phyloP scores from a whole-genome alignment of 169 alveolate species.

The Theileria annulata region DNA sequence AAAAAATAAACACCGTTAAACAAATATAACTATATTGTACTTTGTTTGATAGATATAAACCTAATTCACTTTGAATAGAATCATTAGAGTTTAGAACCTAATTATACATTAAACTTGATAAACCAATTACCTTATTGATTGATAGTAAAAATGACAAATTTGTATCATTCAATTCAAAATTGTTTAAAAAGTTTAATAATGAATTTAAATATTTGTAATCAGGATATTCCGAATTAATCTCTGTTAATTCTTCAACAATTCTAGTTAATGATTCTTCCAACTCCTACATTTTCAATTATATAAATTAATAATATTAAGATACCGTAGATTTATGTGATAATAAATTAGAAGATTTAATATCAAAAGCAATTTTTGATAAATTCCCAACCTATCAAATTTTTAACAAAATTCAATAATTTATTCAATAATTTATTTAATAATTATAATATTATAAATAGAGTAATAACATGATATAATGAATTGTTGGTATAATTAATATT shows the following conservation, averaged over 20 bases:
- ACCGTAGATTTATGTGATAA: slow-evolving; percentile 11
- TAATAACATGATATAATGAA: slow-evolving; percentile 2
- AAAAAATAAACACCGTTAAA: neutral
- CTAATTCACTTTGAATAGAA: neutral
- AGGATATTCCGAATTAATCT: neutral
- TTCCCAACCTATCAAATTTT: slow-evolving; percentile 5
- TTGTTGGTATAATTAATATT: slow-evolving; percentile 22
- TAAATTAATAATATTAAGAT: neutral
- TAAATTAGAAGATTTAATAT: slow-evolving; percentile 17
- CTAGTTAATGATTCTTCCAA: neutral
- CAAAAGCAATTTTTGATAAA: slow-evolving; percentile 22
- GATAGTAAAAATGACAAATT: neutral
- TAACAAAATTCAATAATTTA: no score
- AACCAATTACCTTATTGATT: slow-evolving; percentile 5
- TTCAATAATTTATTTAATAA: no score
- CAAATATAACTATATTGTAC: neutral
- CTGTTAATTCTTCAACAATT: neutral
- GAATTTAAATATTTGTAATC: slow-evolving; percentile 15
- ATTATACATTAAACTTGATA: neutral
- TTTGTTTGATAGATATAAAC: neutral
- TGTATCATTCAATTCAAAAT: neutral
- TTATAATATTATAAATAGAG: no score
- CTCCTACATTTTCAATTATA: slow-evolving; percentile 8
- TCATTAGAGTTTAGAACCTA: slow-evolving; percentile 1
- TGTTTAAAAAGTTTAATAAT: slow-evolving; percentile 4